Base-by-base conservation (phyloP, 2,329 filamentous ascomycete species). In the Stromatinia cepivora region DNA sequence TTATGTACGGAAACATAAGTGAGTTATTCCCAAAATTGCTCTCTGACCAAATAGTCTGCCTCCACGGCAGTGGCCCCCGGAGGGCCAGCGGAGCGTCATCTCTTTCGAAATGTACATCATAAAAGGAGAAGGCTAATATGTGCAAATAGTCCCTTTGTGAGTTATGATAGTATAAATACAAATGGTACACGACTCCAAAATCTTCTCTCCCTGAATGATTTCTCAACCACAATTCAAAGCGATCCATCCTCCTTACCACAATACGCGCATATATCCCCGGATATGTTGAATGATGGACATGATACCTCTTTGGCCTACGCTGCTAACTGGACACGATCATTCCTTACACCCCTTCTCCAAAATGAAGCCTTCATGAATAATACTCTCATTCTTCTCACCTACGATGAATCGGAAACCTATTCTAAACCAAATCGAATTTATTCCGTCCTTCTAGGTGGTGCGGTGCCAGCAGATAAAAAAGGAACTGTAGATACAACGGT, bases 211-310 rank as follows among this genome's bases (percentile, higher is more conserved):
- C 85, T 91, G 73, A 83, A 83, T 34, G 81, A 84, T 69, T 91
- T 92, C 79, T 80, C 86, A 52, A 79, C 81, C 10, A 88, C 90
- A 72, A 79, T 91, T 34, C 79, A 81, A 36, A 81, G 81, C 56
- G 80, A 87, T 71, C 61, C 61, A 31, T 39, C 61, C 6, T 79
- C 80, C 11, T 82, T 92, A 15, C 89, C 89, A 3, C 89, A 92
- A 77, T 91, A 88, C 80, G 83, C 85, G 52, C 87, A 88, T 78
- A 84, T 89, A 78, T 85, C 85, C 0, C 88, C 87, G 0, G 85
- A 89, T 77, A 88, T 89, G 86, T 83, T 87, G 59, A 86, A 87
- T 71, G 87, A 91, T 74, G 90, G 88, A 20, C 90, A 92, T 73
- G 80, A 88, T 74, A 84, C 83, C 3, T 82, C 81, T 4, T 81